Conservation (phyloP, 768 basidiomycete genomes). For the Mycena belliarum region DNA sequence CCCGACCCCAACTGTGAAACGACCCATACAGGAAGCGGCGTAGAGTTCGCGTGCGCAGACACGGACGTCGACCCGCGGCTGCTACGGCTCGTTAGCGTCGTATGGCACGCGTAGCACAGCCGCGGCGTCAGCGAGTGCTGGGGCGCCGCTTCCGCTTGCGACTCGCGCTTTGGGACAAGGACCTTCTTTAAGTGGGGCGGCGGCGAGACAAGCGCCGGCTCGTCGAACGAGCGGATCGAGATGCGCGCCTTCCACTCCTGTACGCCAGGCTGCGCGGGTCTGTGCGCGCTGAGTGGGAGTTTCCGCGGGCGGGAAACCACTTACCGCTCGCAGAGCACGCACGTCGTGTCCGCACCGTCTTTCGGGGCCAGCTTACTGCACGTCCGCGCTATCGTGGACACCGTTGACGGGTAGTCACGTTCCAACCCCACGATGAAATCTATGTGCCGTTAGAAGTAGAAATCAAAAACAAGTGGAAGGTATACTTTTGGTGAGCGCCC, state of each 20-base stretch:
- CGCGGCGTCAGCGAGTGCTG: conserved; percentile 31
- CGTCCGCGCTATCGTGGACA: conserved; percentile 80
- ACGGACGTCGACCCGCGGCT: conserved; percentile 33
- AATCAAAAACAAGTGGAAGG: background rate
- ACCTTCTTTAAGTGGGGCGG: conserved; percentile 25
- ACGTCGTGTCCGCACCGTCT: conserved; percentile 46
- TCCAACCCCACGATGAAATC: conserved; percentile 83
- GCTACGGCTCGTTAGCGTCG: conserved; percentile 52
- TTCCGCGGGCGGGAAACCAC: conserved; percentile 6
- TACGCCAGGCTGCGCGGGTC: conserved; percentile 63
- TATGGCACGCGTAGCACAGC: conserved; percentile 57
- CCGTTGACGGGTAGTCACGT: conserved; percentile 83
- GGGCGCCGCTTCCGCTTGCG: conserved; percentile 12
- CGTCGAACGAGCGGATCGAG: conserved; percentile 61
- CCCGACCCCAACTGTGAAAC: conserved; percentile 8
- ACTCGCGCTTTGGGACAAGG: conserved; percentile 10
- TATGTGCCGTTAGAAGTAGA: conserved; percentile 26
- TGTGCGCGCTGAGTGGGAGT: conserved; percentile 28
- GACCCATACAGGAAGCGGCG: conserved; percentile 32
- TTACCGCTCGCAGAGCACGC: conserved; percentile 69
- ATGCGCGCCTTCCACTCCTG: conserved; percentile 76
- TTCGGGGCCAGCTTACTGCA: conserved; percentile 79
- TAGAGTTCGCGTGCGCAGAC: conserved; percentile 2
- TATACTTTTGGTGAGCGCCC: conserved; percentile 69
- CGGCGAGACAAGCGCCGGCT: conserved; percentile 12